phyloP scores from a whole-genome alignment of 2,329 filamentous ascomycete species.

The Fusarium chuoi region DNA sequence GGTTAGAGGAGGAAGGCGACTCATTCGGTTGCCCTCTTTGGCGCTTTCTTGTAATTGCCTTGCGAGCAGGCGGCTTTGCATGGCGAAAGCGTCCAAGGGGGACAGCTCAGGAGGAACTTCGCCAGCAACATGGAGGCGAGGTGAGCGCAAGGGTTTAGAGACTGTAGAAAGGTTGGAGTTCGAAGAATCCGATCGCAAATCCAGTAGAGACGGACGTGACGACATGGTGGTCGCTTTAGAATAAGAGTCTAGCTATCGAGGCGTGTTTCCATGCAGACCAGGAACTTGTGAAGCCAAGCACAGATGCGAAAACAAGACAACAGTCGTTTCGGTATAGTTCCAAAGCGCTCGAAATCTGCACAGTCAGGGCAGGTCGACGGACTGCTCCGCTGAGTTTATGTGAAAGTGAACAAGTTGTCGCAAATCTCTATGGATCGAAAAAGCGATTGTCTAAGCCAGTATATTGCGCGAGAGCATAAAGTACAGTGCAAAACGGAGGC shows the following conservation, averaged over 20 bases:
- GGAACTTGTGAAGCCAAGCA: not conserved
- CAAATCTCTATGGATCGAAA: not conserved
- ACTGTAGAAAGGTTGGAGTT: conserved; percentile 57
- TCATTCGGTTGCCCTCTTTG: conserved; percentile 80
- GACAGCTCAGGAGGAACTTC: conserved; percentile 90
- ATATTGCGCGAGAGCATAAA: not conserved
- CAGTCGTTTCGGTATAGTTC: not conserved
- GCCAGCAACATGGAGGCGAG: conserved; percentile 79
- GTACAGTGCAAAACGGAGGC: not conserved
- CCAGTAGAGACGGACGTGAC: conserved; percentile 67
- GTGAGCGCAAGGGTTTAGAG: conserved; percentile 72
- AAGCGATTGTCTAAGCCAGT: conserved; percentile 7
- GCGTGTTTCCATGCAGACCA: conserved; percentile 34
- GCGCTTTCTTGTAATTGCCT: conserved; percentile 85
- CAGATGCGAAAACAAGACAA: not conserved
- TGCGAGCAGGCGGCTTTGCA: conserved; percentile 88
- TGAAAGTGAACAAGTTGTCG: conserved; percentile 1
- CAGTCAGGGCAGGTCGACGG: not conserved
- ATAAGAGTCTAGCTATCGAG: conserved; percentile 16
- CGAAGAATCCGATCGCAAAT: conserved; percentile 68
- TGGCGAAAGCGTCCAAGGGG: conserved; percentile 92
- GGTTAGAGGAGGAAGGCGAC: conserved; percentile 83
- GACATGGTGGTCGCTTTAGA: conserved; percentile 55
- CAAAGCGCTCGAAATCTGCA: not conserved
- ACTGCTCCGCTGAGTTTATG: not conserved